Evolutionary conservation across 805 yeast species (phyloP), one percentile per base, ranked within the genome.

Genomic region (Myxozyma geophila): DNA sequence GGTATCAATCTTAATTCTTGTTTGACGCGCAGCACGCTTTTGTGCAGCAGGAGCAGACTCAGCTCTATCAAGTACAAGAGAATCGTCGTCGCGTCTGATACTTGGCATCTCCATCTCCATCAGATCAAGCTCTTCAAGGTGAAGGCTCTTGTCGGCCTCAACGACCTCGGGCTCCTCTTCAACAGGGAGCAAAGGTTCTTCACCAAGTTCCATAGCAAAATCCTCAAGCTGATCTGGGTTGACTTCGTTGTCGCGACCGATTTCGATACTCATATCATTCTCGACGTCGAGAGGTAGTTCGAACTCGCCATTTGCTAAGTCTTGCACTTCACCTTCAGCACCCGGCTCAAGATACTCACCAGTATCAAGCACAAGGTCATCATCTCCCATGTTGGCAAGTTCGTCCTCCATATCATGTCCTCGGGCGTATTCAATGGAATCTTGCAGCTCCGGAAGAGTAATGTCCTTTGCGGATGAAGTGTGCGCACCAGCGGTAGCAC

Each of bases 371-470:
- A 83, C 87, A 60, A 85, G 75, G 60, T 83, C 87, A 39, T 79
- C 76, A 58, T 77, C 78, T 46, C 70, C 74, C 48, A 71, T 71
- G 44, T 74, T 73, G 19, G 73, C 70, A n/a, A 74, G 74, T 53
- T 73, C 72, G 41, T 70, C 76, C 3, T 75, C 77, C 40, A 67
- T 71, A 15, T 66, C 71, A 15, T 40, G 56, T 23, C 82, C 81
- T 74, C 95, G 83, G 9, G 88, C 90, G 50, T 85, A 70, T 73
- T 90, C 96, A 49, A 90, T 80, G 0, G 92, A 87, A 39, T 78
- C 80, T 70, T 87, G 88, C 50, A 80, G 77, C 1, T 74, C 75
- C 23, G 71, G 70, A 21, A 69, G 57, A 4, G 71, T 68, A 36
- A 69, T 68, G 28, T 66, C 68, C 54, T 64, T 54, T 37, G 58